These are phyloP conservation scores for Alloteropsis angusta DNA, from an alignment of 202 grass and related monocot genomes.

Conservation along the genomic window DNA sequence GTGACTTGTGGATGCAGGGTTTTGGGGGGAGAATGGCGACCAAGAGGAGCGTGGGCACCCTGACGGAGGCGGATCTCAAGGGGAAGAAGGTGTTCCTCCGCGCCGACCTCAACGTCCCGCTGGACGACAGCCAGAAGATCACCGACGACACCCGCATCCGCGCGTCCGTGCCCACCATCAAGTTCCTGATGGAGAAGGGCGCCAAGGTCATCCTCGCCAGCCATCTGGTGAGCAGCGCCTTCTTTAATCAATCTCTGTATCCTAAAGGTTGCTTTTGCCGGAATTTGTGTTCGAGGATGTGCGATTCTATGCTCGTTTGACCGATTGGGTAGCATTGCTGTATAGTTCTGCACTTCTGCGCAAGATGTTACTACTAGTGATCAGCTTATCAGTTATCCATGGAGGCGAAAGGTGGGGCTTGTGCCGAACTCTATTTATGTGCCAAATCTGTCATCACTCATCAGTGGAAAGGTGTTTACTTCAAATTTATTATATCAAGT, in stretches of 20 bases:
- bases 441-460: neutral
- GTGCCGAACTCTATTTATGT: neutral
- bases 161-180: constrained; percentile 59
- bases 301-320: neutral
- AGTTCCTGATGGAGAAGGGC: constrained; percentile 45
- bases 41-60: constrained; percentile 55
- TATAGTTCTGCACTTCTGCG: neutral
- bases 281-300: neutral
- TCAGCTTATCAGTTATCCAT: neutral
- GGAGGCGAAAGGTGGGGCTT: neutral
- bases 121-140: constrained; percentile 51
- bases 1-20: constrained; percentile 1
- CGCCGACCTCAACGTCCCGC: constrained; percentile 53
- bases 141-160: constrained; percentile 65
- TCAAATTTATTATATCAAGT: neutral
- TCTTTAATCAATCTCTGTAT: neutral
- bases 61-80: constrained; percentile 37
- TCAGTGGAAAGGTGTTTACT: neutral
- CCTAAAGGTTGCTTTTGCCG: neutral
- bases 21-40: constrained; percentile 47
- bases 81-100: constrained; percentile 63
- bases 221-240: constrained; percentile 39
- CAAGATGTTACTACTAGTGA: neutral
- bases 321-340: neutral
- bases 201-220: constrained; percentile 43